Evolutionary conservation across 768 basidiomycete species (phyloP).

Genomic region (Leccinum variicolor): DNA sequence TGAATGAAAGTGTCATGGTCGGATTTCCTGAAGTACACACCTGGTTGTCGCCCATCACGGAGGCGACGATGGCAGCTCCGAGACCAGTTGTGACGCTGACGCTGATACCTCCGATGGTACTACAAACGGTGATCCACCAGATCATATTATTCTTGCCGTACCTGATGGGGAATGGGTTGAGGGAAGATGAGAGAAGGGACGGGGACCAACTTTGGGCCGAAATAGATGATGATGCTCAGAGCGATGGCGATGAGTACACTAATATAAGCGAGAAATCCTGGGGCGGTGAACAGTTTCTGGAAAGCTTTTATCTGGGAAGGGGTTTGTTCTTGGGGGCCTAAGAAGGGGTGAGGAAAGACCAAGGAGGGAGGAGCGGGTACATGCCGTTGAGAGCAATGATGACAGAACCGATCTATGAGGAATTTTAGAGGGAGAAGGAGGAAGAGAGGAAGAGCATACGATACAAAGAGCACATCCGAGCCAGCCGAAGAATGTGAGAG

Average conservation of each 20-base stretch:
- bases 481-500: conserved; percentile 95
- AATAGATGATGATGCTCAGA: conserved; percentile 74
- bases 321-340: conserved; percentile 67
- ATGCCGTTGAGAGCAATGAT: conserved; percentile 90
- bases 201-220: conserved; percentile 65
- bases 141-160: conserved; percentile 93
- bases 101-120: conserved; percentile 93
- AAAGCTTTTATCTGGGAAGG: conserved; percentile 71
- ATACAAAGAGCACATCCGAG: conserved; percentile 91
- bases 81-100: conserved; percentile 94
- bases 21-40: conserved; percentile 33
- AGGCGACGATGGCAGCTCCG: conserved; percentile 85
- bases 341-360: not conserved
- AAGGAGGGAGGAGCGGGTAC: conserved; percentile 2
- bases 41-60: conserved; percentile 74
- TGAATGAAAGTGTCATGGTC: not conserved
- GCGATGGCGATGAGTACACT: conserved; percentile 61
- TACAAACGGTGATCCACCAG: conserved; percentile 93
- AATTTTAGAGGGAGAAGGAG: not conserved
- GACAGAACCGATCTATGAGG: conserved; percentile 67
- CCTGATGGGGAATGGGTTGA: conserved; percentile 30
- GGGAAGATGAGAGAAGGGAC: not conserved
- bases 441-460: conserved; percentile 43
- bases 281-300: conserved; percentile 74
- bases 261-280: conserved; percentile 75